A percentile compares a stretch with the other conserved stretches of the same genome.
Evolutionary conservation across 2,329 filamentous ascomycete genomes (phyloP).

Genomic region (Colletotrichum australisinense): DNA sequence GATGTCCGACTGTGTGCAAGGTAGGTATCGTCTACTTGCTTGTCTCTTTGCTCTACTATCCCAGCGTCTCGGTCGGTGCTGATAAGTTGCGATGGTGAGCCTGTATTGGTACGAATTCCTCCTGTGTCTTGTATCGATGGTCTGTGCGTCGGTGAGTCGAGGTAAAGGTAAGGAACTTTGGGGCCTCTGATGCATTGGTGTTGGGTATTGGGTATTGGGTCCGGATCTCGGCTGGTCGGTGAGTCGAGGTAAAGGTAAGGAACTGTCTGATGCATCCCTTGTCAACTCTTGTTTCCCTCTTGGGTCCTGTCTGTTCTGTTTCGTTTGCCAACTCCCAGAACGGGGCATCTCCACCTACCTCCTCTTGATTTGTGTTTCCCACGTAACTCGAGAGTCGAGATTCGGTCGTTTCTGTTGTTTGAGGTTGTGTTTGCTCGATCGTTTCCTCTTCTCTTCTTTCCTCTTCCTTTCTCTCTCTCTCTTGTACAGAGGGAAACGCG

Average conservation of each 20-base stretch:
- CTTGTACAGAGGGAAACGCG: conserved; percentile 8
- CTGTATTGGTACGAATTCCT: background rate
- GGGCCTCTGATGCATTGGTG: conserved; percentile 8
- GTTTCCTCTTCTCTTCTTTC: conserved; percentile 11
- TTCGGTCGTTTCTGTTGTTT: background rate
- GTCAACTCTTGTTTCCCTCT: conserved; percentile 8
- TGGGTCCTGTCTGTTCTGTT: background rate
- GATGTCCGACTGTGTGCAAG: background rate
- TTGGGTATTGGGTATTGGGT: conserved; percentile 2
- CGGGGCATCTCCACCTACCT: conserved; percentile 20
- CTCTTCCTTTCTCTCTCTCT: background rate
- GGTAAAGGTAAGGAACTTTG: background rate
- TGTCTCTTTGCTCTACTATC: background rate
- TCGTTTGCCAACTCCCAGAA: background rate
- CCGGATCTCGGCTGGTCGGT: background rate
- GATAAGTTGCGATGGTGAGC: background rate
- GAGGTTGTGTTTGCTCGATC: background rate
- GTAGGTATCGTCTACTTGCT: background rate
- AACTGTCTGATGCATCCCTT: too few relatives aligned
- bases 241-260: too few relatives aligned
- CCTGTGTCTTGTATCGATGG: background rate
- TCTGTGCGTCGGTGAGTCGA: conserved; percentile 16
- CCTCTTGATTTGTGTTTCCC: conserved; percentile 4
- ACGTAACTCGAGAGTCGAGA: background rate
- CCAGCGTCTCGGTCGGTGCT: conserved; percentile 1